Conservation (phyloP, 345 rosid species). For the Brassica incana region DNA sequence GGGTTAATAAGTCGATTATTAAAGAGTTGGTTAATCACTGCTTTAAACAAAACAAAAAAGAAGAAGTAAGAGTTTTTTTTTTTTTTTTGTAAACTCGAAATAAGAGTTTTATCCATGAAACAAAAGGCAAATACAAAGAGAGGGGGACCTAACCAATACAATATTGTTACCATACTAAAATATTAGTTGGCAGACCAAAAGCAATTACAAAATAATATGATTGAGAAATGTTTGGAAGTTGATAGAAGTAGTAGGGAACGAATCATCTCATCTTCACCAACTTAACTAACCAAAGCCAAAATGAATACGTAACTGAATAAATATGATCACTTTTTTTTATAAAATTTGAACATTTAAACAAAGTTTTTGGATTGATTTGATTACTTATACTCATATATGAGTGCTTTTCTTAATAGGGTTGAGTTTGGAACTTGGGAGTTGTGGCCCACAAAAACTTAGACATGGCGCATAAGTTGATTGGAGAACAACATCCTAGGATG, state of each 20-base stretch:
- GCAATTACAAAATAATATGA: constrained; percentile 26
- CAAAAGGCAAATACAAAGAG: background rate
- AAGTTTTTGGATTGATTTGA: background rate
- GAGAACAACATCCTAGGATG: constrained; percentile 17
- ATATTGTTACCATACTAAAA: background rate
- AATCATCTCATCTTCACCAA: constrained; percentile 27
- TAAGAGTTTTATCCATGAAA: background rate
- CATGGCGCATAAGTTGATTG: background rate
- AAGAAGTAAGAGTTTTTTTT: background rate
- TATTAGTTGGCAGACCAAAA: constrained; percentile 23
- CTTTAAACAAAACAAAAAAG: background rate
- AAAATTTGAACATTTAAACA: background rate
- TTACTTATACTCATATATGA: background rate
- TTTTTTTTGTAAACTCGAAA: background rate
- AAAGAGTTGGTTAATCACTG: background rate
- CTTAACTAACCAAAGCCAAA: constrained; percentile 36
- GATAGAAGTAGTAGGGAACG: constrained; percentile 11
- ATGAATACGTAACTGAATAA: constrained; percentile 29
- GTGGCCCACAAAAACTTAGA: constrained; percentile 5
- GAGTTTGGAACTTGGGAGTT: background rate
- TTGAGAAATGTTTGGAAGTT: constrained; percentile 13
- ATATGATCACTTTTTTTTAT: constrained; percentile 21
- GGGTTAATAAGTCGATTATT: background rate
- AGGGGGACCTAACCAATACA: background rate
- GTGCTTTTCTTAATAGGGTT: background rate